A percentile compares a stretch with the other conserved stretches of the same genome.
phyloP scores from a whole-genome alignment of 2,329 filamentous ascomycete genomes.

The Diaporthe sp. region DNA sequence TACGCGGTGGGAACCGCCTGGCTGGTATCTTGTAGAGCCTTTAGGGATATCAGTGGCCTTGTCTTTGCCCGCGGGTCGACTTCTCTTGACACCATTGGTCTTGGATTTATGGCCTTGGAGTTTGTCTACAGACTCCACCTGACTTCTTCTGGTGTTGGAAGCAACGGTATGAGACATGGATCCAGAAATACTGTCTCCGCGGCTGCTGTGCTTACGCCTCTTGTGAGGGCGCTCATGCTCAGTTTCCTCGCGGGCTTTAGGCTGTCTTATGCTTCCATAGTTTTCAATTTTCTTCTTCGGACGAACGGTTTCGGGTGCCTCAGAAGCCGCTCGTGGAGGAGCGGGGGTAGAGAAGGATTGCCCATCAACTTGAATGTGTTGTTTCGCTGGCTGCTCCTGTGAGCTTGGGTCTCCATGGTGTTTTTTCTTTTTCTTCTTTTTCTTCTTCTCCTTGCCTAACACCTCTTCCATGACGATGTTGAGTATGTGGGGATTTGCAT shows the following conservation, averaged over 20 bases:
- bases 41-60: neutral
- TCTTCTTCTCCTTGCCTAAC: neutral
- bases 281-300: neutral
- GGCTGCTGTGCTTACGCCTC: neutral
- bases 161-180: neutral
- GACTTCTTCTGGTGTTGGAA: neutral
- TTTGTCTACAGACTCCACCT: neutral
- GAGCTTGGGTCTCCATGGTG: neutral
- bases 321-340: neutral
- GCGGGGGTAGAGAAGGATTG: neutral
- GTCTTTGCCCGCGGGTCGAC: too few relatives aligned
- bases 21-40: neutral
- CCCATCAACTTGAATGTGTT: neutral
- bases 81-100: neutral
- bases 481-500: neutral
- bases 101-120: neutral
- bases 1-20: neutral
- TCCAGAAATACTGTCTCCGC: neutral
- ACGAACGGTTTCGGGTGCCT: neutral
- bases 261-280: neutral
- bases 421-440: slow-evolving; percentile 10
- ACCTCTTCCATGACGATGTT: slow-evolving; percentile 2
- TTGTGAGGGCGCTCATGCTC: neutral
- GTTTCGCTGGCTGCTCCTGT: neutral
- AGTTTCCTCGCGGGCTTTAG: neutral